Percentiles rank a stretch among this genome's conserved stretches.
Conservation (phyloP, 148 eudicot species). For the Chenopodium suecicum region DNA sequence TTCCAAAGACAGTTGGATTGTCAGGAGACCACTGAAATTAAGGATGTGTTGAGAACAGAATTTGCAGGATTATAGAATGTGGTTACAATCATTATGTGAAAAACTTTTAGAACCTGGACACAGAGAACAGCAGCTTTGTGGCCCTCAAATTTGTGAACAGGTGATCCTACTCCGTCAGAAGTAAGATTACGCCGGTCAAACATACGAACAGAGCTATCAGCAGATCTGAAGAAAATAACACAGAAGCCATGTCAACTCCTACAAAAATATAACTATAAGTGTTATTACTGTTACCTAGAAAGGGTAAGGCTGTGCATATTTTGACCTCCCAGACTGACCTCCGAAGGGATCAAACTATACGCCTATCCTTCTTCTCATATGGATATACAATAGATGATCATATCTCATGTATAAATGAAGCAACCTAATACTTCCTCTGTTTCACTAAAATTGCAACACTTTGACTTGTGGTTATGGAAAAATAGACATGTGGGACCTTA, state of each 20-base stretch:
- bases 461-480: too few relatives aligned
- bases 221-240: constrained; percentile 58
- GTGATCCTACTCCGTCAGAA: constrained; percentile 63
- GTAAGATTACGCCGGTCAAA: constrained; percentile 79
- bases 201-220: constrained; percentile 78
- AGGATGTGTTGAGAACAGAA: constrained; percentile 18
- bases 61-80: background rate
- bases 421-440: background rate
- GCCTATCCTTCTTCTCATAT: background rate
- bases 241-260: background rate
- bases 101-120: constrained; percentile 59
- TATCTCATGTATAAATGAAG: constrained; percentile 11
- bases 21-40: constrained; percentile 87
- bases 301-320: background rate
- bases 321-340: background rate
- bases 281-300: background rate
- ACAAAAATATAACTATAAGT: background rate
- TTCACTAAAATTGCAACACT: background rate
- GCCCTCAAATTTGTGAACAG: constrained; percentile 83
- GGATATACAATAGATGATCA: background rate
- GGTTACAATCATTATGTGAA: background rate
- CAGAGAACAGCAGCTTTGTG: constrained; percentile 92
- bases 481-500: too few relatives aligned
- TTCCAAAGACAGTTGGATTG: constrained; percentile 82
- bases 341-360: background rate